Conservation (phyloP, 805 yeast genomes). For the Kluyveromyces starmeri region DNA sequence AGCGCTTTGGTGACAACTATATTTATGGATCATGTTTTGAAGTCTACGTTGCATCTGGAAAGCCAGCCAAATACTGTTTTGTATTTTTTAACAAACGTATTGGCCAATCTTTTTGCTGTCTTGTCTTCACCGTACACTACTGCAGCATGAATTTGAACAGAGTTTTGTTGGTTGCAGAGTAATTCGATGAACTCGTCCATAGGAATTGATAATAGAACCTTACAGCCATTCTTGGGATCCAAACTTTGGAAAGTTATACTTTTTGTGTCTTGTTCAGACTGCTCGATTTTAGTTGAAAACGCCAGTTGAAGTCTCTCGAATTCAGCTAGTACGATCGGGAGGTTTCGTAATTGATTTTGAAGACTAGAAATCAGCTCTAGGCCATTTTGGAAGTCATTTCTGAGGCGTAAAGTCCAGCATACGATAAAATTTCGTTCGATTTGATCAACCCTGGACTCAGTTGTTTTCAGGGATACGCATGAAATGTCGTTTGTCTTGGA, state of each 20-base stretch:
- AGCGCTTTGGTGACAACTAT: too few relatives aligned
- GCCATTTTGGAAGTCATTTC: not conserved
- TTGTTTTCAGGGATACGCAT: not conserved
- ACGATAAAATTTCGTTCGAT: not conserved
- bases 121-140: constrained; percentile 6
- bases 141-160: constrained; percentile 6
- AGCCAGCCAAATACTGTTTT: constrained; percentile 16
- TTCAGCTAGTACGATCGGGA: constrained; percentile 3
- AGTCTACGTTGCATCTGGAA: not conserved
- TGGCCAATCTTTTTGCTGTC: constrained; percentile 6
- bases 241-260: constrained; percentile 14
- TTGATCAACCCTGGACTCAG: not conserved
- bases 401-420: not conserved
- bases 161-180: not conserved
- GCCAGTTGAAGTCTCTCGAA: constrained; percentile 9
- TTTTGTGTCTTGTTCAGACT: constrained; percentile 4
- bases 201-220: constrained; percentile 10
- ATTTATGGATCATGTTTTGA: too few relatives aligned
- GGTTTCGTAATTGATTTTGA: not conserved
- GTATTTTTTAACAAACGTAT: constrained; percentile 9
- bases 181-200: constrained; percentile 10
- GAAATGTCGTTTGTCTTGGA: not conserved
- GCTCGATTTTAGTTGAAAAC: constrained; percentile 11
- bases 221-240: constrained; percentile 6
- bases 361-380: constrained; percentile 1